These are phyloP conservation scores for Daedaleopsis sinensis DNA, from an alignment of 768 basidiomycete species.

Conservation along the genomic window DNA sequence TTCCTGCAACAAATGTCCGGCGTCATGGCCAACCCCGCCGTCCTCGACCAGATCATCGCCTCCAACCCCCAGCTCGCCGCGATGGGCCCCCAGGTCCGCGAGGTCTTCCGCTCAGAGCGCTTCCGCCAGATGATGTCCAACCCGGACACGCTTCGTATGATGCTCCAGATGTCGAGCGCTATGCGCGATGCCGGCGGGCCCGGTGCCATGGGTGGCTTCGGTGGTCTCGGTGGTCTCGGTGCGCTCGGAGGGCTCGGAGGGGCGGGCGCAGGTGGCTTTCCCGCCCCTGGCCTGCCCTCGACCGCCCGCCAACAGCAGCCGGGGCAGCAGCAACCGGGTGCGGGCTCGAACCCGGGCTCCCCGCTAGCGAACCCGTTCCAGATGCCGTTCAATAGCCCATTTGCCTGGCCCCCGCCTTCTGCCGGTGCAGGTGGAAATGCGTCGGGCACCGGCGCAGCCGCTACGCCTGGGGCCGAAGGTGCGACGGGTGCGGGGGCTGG, in stretches of 20 bases:
- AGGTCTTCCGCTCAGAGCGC: slow-evolving; percentile 74
- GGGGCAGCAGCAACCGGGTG: not conserved
- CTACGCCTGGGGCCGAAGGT: slow-evolving; percentile 17
- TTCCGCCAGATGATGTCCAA: slow-evolving; percentile 84
- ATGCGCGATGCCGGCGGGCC: slow-evolving; percentile 40
- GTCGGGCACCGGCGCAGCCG: slow-evolving; percentile 26
- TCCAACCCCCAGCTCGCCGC: slow-evolving; percentile 75
- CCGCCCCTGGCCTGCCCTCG: slow-evolving; percentile 62
- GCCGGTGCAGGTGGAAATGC: slow-evolving; percentile 23
- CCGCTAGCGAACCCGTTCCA: not conserved
- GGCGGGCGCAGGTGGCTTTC: slow-evolving; percentile 43
- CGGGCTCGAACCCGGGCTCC: not conserved
- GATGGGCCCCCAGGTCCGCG: slow-evolving; percentile 81
- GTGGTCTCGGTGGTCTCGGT: slow-evolving; percentile 28
- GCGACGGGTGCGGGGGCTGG: slow-evolving; percentile 28
- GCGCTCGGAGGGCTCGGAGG: slow-evolving; percentile 1
- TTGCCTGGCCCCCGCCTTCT: slow-evolving; percentile 15
- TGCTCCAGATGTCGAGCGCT: slow-evolving; percentile 73
- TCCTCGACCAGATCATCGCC: slow-evolving; percentile 85
- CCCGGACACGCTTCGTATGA: slow-evolving; percentile 72
- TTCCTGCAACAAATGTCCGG: slow-evolving; percentile 87
- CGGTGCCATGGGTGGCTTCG: slow-evolving; percentile 25
- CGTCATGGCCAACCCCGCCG: slow-evolving; percentile 86
- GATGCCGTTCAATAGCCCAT: slow-evolving; percentile 18
- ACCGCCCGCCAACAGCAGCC: slow-evolving; percentile 31